Base-by-base conservation (phyloP, 306 rosid species). In the Aeschynomene evenia region DNA sequence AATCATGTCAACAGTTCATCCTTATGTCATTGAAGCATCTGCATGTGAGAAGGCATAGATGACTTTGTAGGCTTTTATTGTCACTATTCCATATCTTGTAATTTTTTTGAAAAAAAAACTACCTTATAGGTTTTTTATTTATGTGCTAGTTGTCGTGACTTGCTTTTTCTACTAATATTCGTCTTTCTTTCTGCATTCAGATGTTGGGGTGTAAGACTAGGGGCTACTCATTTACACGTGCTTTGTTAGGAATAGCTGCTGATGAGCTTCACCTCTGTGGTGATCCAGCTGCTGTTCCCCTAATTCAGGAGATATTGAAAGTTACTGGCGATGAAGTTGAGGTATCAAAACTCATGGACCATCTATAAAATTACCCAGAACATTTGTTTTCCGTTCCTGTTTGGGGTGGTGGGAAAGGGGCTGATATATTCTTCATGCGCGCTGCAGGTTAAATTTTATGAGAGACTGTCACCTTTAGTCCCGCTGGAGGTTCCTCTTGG, bases 211-310 rank as follows among this genome's bases (percentile, higher is more conserved):
- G 95, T 85, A 70, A 55, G 71, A 76, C 85, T 24, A 88, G 97
- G 82, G 97, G 97, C 4, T 83, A 68, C 84, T 85, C 99, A 40
- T 88, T 91, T 76, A 91, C 97, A 9, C 97, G 99, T 42, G 96
- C 96, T 73, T 74, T 94, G 51, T 78, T 94, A 76, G 99, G 99
- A 80, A 74, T 94, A 62, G 86, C 97, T 84, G 88, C 95, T 11
- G 91, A 94, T 77, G 97, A 88, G 79, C 87, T 94, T 85, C 96
- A 94, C 82, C 91, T 94, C 58, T 91, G 97, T 81, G 99, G 99
- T 77, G 99, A 94, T 80, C 78, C 97, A 70, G 99, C 97, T 62
- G 85, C 77, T 63, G 83, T 87, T 65, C 95, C 99, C 46, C 91
- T 94, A 55, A 81, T 94, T 85, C 85, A 84, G 83, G 94, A 94